A percentile compares a stretch with the other conserved stretches of the same genome.
These are phyloP conservation scores for Encephalitozoon cuniculi DNA, from an alignment of 371 early-diverging fungal species.

Conservation along the genomic window DNA sequence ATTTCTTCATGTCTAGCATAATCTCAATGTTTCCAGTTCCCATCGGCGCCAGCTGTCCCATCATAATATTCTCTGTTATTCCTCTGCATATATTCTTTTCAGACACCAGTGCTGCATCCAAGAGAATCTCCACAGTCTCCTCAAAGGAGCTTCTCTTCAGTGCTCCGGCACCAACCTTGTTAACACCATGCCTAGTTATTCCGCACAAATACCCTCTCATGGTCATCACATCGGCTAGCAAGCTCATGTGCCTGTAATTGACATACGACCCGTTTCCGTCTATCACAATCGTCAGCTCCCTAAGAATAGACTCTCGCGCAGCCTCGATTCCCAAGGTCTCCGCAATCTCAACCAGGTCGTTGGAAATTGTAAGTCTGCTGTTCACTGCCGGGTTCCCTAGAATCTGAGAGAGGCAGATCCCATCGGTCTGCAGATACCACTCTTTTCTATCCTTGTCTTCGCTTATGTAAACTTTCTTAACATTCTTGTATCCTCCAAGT, in stretches of 20 bases:
- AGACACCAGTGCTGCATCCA: constrained; percentile 86
- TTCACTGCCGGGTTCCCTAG: constrained; percentile 75
- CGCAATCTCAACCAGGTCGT: constrained; percentile 80
- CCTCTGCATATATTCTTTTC: constrained; percentile 84
- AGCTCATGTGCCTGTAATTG: constrained; percentile 88
- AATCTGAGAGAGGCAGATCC: constrained; percentile 78
- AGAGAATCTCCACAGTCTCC: constrained; percentile 95
- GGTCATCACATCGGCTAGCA: constrained; percentile 95
- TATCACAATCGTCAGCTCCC: constrained; percentile 85
- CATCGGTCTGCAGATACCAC: constrained; percentile 88
- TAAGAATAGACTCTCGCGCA: constrained; percentile 75
- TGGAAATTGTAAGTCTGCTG: constrained; percentile 71
- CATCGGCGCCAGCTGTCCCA: constrained; percentile 91
- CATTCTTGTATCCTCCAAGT: constrained; percentile 77
- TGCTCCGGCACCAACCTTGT: constrained; percentile 79
- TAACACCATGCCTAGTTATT: constrained; percentile 96
- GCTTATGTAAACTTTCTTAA: constrained; percentile 79
- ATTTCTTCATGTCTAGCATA: constrained; percentile 56
- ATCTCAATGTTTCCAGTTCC: constrained; percentile 91
- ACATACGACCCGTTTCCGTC: constrained; percentile 95
- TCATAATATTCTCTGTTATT: constrained; percentile 83
- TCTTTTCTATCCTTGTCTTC: constrained; percentile 65
- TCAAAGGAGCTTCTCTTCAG: constrained; percentile 95
- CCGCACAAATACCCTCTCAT: constrained; percentile 83
- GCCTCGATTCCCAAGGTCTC: constrained; percentile 95